Conservation (phyloP, 768 basidiomycete genomes). For the Agrocybe pediades region DNA sequence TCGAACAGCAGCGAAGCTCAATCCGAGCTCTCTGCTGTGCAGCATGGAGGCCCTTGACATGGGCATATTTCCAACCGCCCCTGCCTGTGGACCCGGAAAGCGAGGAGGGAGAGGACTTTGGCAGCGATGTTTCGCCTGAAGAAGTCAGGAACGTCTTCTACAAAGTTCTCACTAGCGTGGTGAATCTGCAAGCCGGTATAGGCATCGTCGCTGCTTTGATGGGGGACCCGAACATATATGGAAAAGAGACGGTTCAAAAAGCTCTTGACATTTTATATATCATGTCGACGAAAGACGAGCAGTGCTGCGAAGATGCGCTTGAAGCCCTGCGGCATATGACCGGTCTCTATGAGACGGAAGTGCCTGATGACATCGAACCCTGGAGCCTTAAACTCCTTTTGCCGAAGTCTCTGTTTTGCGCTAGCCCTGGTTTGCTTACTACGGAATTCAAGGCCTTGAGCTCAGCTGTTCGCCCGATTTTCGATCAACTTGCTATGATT, state of each 20-base stretch:
- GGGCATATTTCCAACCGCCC: conserved; percentile 66
- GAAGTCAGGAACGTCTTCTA: conserved; percentile 41
- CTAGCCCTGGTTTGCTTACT: conserved; percentile 24
- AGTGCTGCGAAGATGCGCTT: conserved; percentile 55
- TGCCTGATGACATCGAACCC: conserved; percentile 24
- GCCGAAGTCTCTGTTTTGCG: conserved; percentile 23
- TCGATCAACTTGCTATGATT: conserved; percentile 53
- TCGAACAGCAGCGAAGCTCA: conserved; percentile 64
- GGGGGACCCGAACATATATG: conserved; percentile 21
- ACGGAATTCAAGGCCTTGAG: conserved; percentile 37
- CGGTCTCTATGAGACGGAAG: conserved; percentile 15
- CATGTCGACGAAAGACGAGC: conserved; percentile 60
- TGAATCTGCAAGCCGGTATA: conserved; percentile 54
- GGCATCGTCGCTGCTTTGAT: conserved; percentile 58
- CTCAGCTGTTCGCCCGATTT: conserved; percentile 48
- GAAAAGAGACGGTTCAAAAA: conserved; percentile 45
- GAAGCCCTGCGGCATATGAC: conserved; percentile 47
- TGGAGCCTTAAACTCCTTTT: conserved; percentile 41
- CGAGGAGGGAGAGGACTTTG: conserved; percentile 28
- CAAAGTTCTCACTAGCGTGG: conserved; percentile 50
- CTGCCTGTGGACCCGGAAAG: conserved; percentile 29
- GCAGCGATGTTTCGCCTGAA: conserved; percentile 12
- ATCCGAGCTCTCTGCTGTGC: conserved; percentile 63
- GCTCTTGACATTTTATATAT: conserved; percentile 49
- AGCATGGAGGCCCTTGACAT: conserved; percentile 66